Evolutionary conservation across 2,329 filamentous ascomycete species (phyloP).

Genomic region (Eutypella sp.): DNA sequence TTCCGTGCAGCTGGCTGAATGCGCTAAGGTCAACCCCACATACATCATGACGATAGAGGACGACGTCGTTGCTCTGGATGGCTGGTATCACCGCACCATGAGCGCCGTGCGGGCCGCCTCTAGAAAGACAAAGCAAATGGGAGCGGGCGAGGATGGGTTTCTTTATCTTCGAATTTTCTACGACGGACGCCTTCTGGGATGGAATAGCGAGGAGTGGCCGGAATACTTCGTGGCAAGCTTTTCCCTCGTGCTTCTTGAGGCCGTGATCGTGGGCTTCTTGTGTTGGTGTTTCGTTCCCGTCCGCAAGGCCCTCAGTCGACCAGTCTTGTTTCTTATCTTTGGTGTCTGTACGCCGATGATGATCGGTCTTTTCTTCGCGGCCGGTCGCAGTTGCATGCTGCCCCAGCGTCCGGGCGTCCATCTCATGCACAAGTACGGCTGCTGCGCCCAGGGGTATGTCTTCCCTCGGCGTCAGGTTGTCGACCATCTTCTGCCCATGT

Average conservation of each 20-base stretch:
- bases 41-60: constrained; percentile 23
- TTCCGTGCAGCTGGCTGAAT: constrained; percentile 18
- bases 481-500: constrained; percentile 17
- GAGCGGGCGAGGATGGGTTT: constrained; percentile 6
- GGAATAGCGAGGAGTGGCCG: constrained; percentile 22
- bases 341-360: constrained; percentile 18
- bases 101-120: constrained; percentile 12
- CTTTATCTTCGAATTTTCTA: constrained; percentile 25
- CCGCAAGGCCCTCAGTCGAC: constrained; percentile 9
- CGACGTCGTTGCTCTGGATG: constrained; percentile 23
- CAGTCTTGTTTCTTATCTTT: constrained; percentile 8
- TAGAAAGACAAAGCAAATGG: constrained; percentile 13
- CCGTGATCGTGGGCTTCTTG: constrained; percentile 4
- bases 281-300: constrained; percentile 9
- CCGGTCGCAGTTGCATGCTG: constrained; percentile 17
- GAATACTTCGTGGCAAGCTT: constrained; percentile 14
- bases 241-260: constrained; percentile 1
- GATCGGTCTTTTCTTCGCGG: constrained; percentile 20
- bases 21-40: constrained; percentile 11
- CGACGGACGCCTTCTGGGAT: constrained; percentile 22
- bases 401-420: constrained; percentile 15
- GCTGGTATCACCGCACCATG: constrained; percentile 18
- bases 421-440: constrained; percentile 20
- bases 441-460: constrained; percentile 24
- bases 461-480: constrained; percentile 17